A percentile compares a stretch with the other conserved stretches of the same genome.
Conservation (phyloP, 2,329 filamentous ascomycete genomes). For the Dactylellina leptospora region DNA sequence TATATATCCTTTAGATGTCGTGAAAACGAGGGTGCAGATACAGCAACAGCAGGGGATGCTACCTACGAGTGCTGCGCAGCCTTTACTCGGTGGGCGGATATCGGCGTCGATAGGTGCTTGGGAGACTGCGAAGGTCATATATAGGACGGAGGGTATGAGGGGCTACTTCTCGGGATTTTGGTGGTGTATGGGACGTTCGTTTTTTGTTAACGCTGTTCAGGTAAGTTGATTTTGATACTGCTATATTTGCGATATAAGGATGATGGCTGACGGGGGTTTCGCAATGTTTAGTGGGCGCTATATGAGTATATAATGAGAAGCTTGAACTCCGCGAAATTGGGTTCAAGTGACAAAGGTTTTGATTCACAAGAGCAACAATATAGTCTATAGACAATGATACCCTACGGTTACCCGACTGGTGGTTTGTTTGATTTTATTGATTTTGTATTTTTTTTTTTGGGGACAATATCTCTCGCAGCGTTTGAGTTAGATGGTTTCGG, state of each 20-base stretch:
- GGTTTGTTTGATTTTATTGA: not conserved
- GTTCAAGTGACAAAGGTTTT: constrained; percentile 1
- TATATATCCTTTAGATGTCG: constrained; percentile 88
- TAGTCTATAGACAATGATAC: not conserved
- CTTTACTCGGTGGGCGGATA: constrained; percentile 58
- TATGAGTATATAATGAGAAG: constrained; percentile 87
- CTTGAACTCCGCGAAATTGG: constrained; percentile 58
- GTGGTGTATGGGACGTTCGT: constrained; percentile 84
- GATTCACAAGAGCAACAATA: constrained; percentile 28
- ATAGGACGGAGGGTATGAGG: constrained; percentile 69
- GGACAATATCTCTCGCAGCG: no score
- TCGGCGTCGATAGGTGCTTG: constrained; percentile 64
- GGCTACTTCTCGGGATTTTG: constrained; percentile 78
- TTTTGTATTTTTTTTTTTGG: constrained; percentile 8
- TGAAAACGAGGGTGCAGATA: constrained; percentile 91
- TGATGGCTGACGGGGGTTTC: constrained; percentile 1
- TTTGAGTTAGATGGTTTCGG: no score
- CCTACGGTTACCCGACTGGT: no score
- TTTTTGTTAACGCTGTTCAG: constrained; percentile 90
- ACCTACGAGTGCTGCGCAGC: constrained; percentile 54
- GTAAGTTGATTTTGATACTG: constrained; percentile 58
- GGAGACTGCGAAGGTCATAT: constrained; percentile 72
- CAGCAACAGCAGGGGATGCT: constrained; percentile 63
- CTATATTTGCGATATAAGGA: constrained; percentile 4
- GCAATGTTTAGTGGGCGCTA: constrained; percentile 73